phyloP scores from a whole-genome alignment of 108 stramenopile species.

The Epithemia pelagica region DNA sequence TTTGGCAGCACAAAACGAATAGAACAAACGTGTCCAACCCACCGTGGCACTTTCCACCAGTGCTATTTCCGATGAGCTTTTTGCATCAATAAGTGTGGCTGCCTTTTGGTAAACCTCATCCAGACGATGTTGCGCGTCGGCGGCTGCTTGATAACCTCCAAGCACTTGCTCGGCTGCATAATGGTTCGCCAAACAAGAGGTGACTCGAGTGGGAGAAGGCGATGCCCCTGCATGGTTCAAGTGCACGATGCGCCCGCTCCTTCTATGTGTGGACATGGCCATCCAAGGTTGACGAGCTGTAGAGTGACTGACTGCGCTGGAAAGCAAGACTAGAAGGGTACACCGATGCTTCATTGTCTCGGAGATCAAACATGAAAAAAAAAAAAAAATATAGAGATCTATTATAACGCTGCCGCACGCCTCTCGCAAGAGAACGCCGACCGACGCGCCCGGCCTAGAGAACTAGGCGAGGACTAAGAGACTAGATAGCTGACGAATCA shows the following conservation, averaged over 20 bases:
- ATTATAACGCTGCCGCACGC: no score
- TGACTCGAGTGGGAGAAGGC: conserved; percentile 49
- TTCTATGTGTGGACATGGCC: no score
- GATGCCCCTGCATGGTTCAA: conserved; percentile 79
- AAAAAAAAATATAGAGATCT: no score
- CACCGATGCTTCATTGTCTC: no score
- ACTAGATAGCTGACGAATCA: no score
- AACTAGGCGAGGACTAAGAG: no score
- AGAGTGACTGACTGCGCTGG: no score
- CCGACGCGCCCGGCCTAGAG: no score
- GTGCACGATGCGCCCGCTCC: conserved; percentile 24
- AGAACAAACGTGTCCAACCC: conserved; percentile 73
- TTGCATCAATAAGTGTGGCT: conserved; percentile 29
- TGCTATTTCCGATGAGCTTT: conserved; percentile 30
- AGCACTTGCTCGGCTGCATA: conserved; percentile 41
- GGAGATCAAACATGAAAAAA: no score
- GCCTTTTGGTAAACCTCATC: conserved; percentile 40
- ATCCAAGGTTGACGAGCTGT: no score
- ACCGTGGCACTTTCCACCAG: conserved; percentile 72
- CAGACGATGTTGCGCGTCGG: conserved; percentile 27
- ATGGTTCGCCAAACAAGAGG: conserved; percentile 37
- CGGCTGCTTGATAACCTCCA: conserved; percentile 72
- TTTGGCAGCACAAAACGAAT: conserved; percentile 35
- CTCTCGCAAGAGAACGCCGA: no score
- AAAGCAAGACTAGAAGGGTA: no score